A percentile compares a stretch with the other conserved stretches of the same genome.
Evolutionary conservation across 2,329 filamentous ascomycete genomes (phyloP).

Genomic region (Aspergillus sp.): DNA sequence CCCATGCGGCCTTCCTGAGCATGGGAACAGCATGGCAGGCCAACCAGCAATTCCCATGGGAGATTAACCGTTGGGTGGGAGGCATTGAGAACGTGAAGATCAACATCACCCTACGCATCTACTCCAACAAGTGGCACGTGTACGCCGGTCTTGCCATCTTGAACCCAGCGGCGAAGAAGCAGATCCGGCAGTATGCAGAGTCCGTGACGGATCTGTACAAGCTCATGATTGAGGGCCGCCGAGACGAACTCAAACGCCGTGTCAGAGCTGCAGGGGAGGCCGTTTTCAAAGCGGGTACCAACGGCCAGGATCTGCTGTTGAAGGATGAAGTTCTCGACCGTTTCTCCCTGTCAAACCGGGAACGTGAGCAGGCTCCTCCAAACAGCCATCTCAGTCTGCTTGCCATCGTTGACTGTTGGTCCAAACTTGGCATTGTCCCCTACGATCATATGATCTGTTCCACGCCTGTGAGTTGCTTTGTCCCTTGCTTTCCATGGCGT

Average conservation of each 20-base stretch:
- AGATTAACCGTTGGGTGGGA: conserved; percentile 89
- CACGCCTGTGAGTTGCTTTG: conserved; percentile 66
- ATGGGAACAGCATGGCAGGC: conserved; percentile 99
- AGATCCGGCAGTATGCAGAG: conserved; percentile 91
- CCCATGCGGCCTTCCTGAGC: conserved; percentile 91
- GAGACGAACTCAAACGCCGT: conserved; percentile 69
- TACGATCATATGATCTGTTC: conserved; percentile 99
- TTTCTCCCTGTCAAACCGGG: conserved; percentile 76
- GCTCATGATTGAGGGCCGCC: conserved; percentile 86
- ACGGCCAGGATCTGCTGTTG: conserved; percentile 68
- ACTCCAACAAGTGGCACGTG: conserved; percentile 98
- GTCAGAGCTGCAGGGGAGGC: conserved; percentile 77
- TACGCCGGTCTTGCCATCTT: conserved; percentile 96
- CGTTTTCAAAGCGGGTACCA: conserved; percentile 60
- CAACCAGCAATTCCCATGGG: conserved; percentile 95
- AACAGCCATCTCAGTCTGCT: conserved; percentile 94
- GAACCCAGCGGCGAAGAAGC: conserved; percentile 86
- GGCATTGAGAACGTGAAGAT: conserved; percentile 99
- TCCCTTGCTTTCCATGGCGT: no score
- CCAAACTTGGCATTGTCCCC: conserved; percentile 84
- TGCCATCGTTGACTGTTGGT: conserved; percentile 99
- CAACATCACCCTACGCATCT: conserved; percentile 96
- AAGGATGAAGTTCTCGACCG: conserved; percentile 80
- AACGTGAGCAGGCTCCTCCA: conserved; percentile 65
- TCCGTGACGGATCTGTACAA: conserved; percentile 95